These are phyloP conservation scores for Bonia amplexicaulis DNA, from an alignment of 176 grass and related monocot species.

Conservation along the genomic window DNA sequence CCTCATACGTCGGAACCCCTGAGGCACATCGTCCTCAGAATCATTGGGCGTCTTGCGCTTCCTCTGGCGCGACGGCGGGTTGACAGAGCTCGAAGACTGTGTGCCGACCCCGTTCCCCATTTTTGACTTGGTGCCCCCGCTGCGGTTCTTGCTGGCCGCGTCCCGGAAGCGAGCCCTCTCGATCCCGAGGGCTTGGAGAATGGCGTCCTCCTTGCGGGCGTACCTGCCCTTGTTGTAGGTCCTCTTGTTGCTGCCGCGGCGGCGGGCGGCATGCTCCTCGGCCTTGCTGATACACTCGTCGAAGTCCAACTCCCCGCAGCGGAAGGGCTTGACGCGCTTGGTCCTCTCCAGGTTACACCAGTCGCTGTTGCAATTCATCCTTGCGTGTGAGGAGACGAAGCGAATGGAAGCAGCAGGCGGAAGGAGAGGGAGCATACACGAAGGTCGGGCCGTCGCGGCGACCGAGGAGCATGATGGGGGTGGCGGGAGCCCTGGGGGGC, in stretches of 20 bases:
- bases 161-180: slow-evolving; percentile 17
- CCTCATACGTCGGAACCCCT: slow-evolving; percentile 52
- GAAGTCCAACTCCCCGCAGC: slow-evolving; percentile 52
- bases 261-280: neutral
- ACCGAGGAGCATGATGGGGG: slow-evolving; percentile 65
- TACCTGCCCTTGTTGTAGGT: slow-evolving; percentile 28
- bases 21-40: slow-evolving; percentile 51
- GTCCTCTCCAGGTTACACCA: slow-evolving; percentile 59
- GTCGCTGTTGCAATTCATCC: slow-evolving; percentile 32
- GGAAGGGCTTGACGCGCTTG: slow-evolving; percentile 73
- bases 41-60: slow-evolving; percentile 68
- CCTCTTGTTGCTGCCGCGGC: neutral
- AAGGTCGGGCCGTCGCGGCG: slow-evolving; percentile 40
- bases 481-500: slow-evolving; percentile 28
- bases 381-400: neutral
- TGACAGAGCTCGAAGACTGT: neutral
- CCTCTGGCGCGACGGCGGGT: neutral
- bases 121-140: neutral
- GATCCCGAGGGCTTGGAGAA: slow-evolving; percentile 50
- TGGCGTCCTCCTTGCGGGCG: slow-evolving; percentile 53
- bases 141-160: neutral
- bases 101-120: neutral
- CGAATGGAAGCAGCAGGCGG: no score
- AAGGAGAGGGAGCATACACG: slow-evolving; percentile 3
- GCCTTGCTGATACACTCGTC: slow-evolving; percentile 44